Evolutionary conservation across 192 early-diverging fungal genomes (phyloP), one percentile per base, ranked within the genome.

Genomic region (Podila clonocystis): DNA sequence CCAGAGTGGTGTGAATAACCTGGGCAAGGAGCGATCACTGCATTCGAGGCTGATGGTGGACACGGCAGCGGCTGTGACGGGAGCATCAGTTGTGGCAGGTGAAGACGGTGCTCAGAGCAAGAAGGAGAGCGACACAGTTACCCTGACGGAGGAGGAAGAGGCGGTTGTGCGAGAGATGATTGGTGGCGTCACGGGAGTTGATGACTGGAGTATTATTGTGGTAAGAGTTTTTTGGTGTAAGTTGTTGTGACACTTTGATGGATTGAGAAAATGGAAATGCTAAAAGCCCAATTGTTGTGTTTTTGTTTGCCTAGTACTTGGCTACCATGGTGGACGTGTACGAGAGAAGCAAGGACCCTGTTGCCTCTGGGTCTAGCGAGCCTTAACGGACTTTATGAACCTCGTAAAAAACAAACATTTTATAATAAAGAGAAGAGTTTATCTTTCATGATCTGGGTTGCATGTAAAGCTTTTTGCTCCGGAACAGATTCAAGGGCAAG

Each of bases 191-290:
- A 61, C 62, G 45, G 77, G 77, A 9, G 28, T 45, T 17, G 70
- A 80, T 33, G 77, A 80, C 48, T 80, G 77, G 77, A 24, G 30
- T 3, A 80, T 80, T 49, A 65, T 80, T 57, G 77, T 80, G 57
- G 77, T 80, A 80, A 79, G 69, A 5, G 2, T 12, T 8, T 15
- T 8, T 15, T 38, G 6, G 34, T 19, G 36, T 29, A n/a, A 31
- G 11, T 9, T 52, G 31, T 26, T 22, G 26, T 7, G 24, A 15
- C 64, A 2, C 22, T 49, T 20, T 33, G 11, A 26, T 29, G 33
- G 5, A 50, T 29, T 34, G 28, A 24, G 11, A 9, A 5, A 50
- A 1, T 17, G 28, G 19, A 24, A 24, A 20, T 28, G 9, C 28
- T 30, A 45, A 58, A 58, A 15, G 22, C 3, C 50, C 17, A 13